These are phyloP conservation scores for Boletus coccyginus DNA, from an alignment of 768 basidiomycete genomes.

Conservation along the genomic window DNA sequence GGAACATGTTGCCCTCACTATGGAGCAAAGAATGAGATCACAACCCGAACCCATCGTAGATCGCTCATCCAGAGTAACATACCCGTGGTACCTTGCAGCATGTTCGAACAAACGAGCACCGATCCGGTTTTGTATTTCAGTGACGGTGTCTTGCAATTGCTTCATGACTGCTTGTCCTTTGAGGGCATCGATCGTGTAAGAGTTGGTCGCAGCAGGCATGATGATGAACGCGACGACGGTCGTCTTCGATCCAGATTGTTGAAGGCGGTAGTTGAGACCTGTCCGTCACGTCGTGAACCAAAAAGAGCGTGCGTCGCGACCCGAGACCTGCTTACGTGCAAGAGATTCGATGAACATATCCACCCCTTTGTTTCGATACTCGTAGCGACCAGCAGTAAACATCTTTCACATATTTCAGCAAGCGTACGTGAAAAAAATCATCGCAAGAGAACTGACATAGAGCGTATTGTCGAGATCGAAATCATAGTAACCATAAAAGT, in stretches of 20 bases:
- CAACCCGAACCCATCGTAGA: not conserved
- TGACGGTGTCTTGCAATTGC: slow-evolving; percentile 93
- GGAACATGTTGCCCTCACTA: slow-evolving; percentile 74
- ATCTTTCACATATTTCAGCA: slow-evolving; percentile 48
- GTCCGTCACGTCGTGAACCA: not conserved
- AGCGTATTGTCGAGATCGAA: slow-evolving; percentile 93
- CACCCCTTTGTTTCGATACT: slow-evolving; percentile 98
- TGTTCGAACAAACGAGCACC: slow-evolving; percentile 93
- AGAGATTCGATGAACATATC: slow-evolving; percentile 99
- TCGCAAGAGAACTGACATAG: slow-evolving; percentile 51
- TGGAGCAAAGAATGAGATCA: not conserved
- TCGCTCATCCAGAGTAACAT: slow-evolving; percentile 24
- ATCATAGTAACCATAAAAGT: slow-evolving; percentile 97
- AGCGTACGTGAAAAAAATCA: not conserved
- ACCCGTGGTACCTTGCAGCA: slow-evolving; percentile 91
- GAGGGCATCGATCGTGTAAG: slow-evolving; percentile 95
- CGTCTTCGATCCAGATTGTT: slow-evolving; percentile 60
- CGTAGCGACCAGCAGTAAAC: slow-evolving; percentile 99
- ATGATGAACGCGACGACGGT: slow-evolving; percentile 99
- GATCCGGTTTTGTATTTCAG: slow-evolving; percentile 91
- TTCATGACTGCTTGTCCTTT: slow-evolving; percentile 98
- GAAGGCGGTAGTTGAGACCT: slow-evolving; percentile 61
- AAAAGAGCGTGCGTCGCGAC: not conserved
- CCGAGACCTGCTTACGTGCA: slow-evolving; percentile 58
- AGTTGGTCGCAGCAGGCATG: slow-evolving; percentile 95